Evolutionary conservation across 2,329 filamentous ascomycete species (phyloP), one percentile per base, ranked within the genome.

Genomic region (Raffaelea arxii): DNA sequence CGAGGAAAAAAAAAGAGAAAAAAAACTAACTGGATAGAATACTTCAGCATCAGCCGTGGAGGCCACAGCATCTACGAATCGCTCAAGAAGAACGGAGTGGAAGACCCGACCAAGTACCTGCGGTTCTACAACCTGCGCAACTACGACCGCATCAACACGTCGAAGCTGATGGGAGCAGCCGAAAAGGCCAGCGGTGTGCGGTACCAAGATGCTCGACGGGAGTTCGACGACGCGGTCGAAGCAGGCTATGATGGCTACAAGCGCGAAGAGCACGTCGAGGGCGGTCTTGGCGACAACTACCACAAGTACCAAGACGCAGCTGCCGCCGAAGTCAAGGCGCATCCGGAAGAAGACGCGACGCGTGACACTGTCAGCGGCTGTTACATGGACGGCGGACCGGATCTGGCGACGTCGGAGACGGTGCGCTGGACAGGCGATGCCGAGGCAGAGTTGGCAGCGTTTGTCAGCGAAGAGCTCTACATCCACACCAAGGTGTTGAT

Each of bases 61-160:
- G 84, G 84, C 3, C 67, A 86, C 60, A 85, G 80, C 49, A 92
- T 94, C 59, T 81, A 90, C 58, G 85, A 90, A 61, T 72, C 71
- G 40, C 74, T 90, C 44, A 69, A 71, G 18, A 69, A 74, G 46
- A 73, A 75, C 25, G 85, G 86, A 9, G 72, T 89, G 43, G 72
- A 67, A 2, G 70, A 91, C 57, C 83, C 84, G 1, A 69, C 74
- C 57, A 67, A 80, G 38, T 92, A 90, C 64, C 86, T 94, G 54
- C 74, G 80, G 43, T 92, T 92, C 67, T 92, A 88, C 68, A 92
- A 94, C 61, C 72, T 94, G 25, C 75, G 87, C 48, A 91, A 80
- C 63, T 92, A 87, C 60, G 87, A 92, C 60, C 80, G 87, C 39
- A 84, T 94, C 70, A 90, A 91, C 64, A 77, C 71, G 19, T 80